phyloP scores from a whole-genome alignment of 495 filamentous ascomycete genomes.

The Lophium mytilinum region DNA sequence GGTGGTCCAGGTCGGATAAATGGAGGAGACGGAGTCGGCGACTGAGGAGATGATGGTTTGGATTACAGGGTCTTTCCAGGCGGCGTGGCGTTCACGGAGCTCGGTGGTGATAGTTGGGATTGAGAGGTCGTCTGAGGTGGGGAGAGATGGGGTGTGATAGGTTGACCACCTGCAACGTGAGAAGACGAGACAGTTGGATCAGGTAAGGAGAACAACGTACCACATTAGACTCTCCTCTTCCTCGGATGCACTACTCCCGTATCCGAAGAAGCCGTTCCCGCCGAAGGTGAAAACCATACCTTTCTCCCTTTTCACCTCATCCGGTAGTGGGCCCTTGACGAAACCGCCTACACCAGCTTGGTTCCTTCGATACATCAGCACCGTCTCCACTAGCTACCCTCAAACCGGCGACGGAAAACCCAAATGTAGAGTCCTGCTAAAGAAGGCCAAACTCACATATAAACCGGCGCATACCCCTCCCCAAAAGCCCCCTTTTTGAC shows the following conservation, averaged over 20 bases:
- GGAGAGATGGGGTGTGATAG: conserved; percentile 8
- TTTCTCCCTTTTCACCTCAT: conserved; percentile 27
- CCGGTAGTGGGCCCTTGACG: conserved; percentile 30
- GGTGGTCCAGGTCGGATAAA: conserved; percentile 49
- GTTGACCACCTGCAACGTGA: conserved; percentile 13
- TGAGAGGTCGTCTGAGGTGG: conserved; percentile 32
- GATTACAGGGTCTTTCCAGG: conserved; percentile 46
- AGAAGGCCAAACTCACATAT: conserved; percentile 32
- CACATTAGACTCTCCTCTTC: conserved; percentile 14
- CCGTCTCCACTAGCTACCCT: neutral
- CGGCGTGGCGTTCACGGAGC: conserved; percentile 39
- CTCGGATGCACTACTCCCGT: conserved; percentile 23
- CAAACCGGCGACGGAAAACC: neutral
- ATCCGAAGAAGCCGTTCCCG: conserved; percentile 52
- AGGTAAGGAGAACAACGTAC: neutral
- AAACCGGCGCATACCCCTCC: conserved; percentile 34
- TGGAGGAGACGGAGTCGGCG: conserved; percentile 38
- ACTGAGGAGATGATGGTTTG: conserved; percentile 36
- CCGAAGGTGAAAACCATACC: conserved; percentile 47
- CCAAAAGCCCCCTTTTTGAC: conserved; percentile 41
- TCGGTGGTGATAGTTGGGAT: conserved; percentile 34
- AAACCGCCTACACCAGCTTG: conserved; percentile 50
- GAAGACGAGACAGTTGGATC: neutral
- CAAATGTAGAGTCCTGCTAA: neutral
- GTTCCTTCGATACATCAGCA: conserved; percentile 28